Conservation (phyloP, 257 asterid species). For the Handroanthus guayacan region DNA sequence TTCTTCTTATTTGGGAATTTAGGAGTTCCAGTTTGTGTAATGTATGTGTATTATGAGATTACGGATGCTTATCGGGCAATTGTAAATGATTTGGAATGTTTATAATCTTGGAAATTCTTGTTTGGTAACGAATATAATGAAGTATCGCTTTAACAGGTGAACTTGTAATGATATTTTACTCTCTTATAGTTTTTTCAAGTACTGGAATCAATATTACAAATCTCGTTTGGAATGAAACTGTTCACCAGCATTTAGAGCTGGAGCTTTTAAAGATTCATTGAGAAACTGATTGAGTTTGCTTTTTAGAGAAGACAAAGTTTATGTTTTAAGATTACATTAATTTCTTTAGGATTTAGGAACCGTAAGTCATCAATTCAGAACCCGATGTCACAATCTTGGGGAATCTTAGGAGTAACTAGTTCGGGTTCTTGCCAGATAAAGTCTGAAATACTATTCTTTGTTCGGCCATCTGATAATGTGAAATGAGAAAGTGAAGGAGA, state of each 20-base stretch:
- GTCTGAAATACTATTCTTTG: background rate
- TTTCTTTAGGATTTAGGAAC: background rate
- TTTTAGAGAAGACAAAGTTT: background rate
- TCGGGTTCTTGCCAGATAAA: slow-evolving; percentile 6
- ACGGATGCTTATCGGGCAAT: background rate
- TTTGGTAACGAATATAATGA: background rate
- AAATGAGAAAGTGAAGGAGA: background rate
- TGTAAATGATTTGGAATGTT: background rate
- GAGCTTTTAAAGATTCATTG: background rate
- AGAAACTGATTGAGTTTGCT: background rate
- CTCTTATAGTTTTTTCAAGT: background rate
- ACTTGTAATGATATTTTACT: background rate
- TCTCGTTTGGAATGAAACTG: background rate
- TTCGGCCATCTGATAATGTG: background rate
- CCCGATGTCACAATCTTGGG: background rate
- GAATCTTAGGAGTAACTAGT: background rate
- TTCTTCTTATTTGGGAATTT: background rate
- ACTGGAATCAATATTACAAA: background rate
- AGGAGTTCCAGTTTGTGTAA: background rate
- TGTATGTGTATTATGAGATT: background rate
- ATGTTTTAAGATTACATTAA: background rate
- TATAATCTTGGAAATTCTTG: background rate
- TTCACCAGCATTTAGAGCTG: background rate
- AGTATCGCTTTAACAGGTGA: background rate
- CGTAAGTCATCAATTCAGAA: background rate